Conservation (phyloP, 208 protist species). For the Crithidia acanthocephali region DNA sequence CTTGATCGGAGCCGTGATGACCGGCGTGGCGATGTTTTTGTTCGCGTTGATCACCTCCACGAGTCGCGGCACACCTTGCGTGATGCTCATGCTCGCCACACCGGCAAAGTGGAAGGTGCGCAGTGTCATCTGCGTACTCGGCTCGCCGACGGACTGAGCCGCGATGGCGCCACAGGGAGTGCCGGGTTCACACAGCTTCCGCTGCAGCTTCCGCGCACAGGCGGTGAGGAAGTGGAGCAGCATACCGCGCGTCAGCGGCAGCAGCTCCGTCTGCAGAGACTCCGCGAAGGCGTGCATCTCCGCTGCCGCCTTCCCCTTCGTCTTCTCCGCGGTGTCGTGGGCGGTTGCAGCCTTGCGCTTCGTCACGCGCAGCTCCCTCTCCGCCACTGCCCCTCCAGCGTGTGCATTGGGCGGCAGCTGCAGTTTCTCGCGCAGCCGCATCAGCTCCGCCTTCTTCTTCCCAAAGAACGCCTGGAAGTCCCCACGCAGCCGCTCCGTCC, state of each 20-base stretch:
- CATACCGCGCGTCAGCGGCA: constrained; percentile 76
- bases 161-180: constrained; percentile 98
- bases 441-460: constrained; percentile 62
- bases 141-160: constrained; percentile 99
- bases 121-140: constrained; percentile 99
- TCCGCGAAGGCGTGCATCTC: constrained; percentile 36
- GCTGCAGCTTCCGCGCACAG: constrained; percentile 84
- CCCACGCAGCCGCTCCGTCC: constrained; percentile 75
- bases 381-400: background rate
- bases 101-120: constrained; percentile 99
- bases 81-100: constrained; percentile 99
- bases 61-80: constrained; percentile 96
- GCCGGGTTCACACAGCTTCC: constrained; percentile 95
- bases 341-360: background rate
- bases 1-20: constrained; percentile 96
- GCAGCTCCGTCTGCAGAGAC: constrained; percentile 65
- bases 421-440: constrained; percentile 55
- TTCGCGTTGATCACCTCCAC: constrained; percentile 99
- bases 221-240: constrained; percentile 74
- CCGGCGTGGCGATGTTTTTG: constrained; percentile 98
- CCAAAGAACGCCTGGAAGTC: constrained; percentile 81
- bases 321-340: background rate
- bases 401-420: constrained; percentile 38
- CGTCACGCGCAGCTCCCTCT: background rate
- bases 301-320: background rate